Evolutionary conservation across 768 basidiomycete genomes (phyloP).

Genomic region (Russula virescens): DNA sequence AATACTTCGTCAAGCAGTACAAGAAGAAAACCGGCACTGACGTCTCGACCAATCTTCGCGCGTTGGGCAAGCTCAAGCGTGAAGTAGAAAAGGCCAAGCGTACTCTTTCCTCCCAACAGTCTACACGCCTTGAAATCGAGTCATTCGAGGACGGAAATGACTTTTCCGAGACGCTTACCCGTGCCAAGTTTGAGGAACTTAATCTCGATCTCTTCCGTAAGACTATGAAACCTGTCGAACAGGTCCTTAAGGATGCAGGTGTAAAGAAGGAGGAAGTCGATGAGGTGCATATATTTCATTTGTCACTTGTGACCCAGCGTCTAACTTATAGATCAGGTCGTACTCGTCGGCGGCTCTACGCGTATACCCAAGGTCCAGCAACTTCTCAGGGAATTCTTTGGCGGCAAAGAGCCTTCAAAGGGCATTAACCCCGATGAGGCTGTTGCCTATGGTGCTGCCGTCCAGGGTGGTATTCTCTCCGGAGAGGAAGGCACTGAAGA

Average conservation of each 20-base stretch:
- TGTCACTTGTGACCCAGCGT: neutral
- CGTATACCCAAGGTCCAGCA: slow-evolving; percentile 99
- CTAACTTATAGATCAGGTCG: slow-evolving; percentile 42
- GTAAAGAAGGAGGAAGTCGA: slow-evolving; percentile 97
- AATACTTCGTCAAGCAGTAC: slow-evolving; percentile 53
- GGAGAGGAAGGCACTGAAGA: slow-evolving; percentile 89
- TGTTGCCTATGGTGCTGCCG: slow-evolving; percentile 97
- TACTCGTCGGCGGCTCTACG: slow-evolving; percentile 95
- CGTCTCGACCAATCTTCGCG: slow-evolving; percentile 42
- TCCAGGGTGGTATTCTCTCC: slow-evolving; percentile 96
- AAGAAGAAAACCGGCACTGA: slow-evolving; percentile 48
- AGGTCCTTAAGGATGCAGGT: slow-evolving; percentile 95
- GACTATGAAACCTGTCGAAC: slow-evolving; percentile 99
- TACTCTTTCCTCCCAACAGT: slow-evolving; percentile 79
- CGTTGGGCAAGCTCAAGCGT: slow-evolving; percentile 53
- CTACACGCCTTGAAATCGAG: slow-evolving; percentile 90
- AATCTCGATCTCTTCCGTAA: slow-evolving; percentile 99
- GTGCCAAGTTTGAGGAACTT: slow-evolving; percentile 98
- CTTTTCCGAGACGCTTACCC: slow-evolving; percentile 93
- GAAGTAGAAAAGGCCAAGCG: slow-evolving; percentile 53
- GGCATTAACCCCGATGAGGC: slow-evolving; percentile 99
- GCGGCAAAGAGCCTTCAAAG: slow-evolving; percentile 90
- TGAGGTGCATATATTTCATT: slow-evolving; percentile 47
- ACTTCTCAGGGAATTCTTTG: slow-evolving; percentile 96
- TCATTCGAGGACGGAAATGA: slow-evolving; percentile 94